Base-by-base conservation (phyloP, 345 rosid species). In the Atalantia buxifolia region DNA sequence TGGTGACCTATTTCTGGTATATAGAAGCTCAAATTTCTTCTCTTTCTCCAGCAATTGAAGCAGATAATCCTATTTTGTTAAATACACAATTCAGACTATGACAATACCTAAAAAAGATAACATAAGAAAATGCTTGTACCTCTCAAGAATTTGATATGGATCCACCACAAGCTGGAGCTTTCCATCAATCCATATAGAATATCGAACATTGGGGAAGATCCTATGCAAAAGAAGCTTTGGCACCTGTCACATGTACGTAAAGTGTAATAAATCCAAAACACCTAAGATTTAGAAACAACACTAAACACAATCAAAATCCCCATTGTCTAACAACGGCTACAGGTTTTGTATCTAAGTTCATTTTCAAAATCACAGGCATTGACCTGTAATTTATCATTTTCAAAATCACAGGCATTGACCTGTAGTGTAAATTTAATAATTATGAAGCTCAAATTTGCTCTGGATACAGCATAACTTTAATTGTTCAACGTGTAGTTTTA, bases 131-230 rank as follows among this genome's bases (percentile, higher is more conserved):
- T 55, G 27, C 36, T 69, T 61, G 40, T 79, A 93, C 97, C 97
- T 93, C 85, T 93, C 97, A 67, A 94, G 94, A 82, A 93, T 76
- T 87, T 94, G 91, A 81, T 93, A 94, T 14, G 98, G 98, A 85
- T 94, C 97, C 81, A 86, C 83, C 72, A 93, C 92, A 85, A 93
- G 95, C 86, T 88, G 84, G 74, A 94, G 97, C 87, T 94, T 94
- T 40, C 96, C 98, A 81, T 94, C 97, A 83, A 93, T 86, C 98
- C 97, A 94, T 76, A 93, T 84, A 59, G 98, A 93, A 82, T 90
- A 94, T 61, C 89, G 83, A 55, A 86, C 86, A 81, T 90, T 90
- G 27, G 98, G 98, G 76, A 92, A 89, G 76, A 95, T 71, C 76
- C 98, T 87, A 77, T 95, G 98, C 84, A 92, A 74, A 38, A 94